Percentiles rank a stretch among this genome's conserved stretches.
phyloP scores from a whole-genome alignment of 2,329 filamentous ascomycete genomes.

The Furcasterigmium sp. region DNA sequence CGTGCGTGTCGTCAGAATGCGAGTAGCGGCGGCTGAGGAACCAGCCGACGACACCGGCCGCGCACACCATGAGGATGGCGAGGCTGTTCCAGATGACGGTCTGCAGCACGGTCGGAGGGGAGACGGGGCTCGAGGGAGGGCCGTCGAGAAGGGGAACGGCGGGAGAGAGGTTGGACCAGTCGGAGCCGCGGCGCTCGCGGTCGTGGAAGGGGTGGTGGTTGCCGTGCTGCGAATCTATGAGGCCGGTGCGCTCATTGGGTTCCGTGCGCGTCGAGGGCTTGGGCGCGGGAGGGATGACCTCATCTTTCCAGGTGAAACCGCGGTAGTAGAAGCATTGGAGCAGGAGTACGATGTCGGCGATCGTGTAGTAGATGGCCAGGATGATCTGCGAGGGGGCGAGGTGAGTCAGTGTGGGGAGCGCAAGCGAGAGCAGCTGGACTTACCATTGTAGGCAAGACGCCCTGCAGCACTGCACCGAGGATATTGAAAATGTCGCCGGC shows the following conservation, averaged over 20 bases:
- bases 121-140: slow-evolving; percentile 36
- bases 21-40: slow-evolving; percentile 58
- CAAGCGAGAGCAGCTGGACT: slow-evolving; percentile 12
- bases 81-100: slow-evolving; percentile 66
- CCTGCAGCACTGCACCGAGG: slow-evolving; percentile 83
- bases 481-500: slow-evolving; percentile 96
- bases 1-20: slow-evolving; percentile 23
- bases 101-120: slow-evolving; percentile 48
- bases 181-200: slow-evolving; percentile 43
- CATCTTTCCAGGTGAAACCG: slow-evolving; percentile 66
- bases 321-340: slow-evolving; percentile 94
- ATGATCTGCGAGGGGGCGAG: slow-evolving; percentile 54
- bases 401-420: slow-evolving; percentile 6
- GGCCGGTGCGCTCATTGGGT: slow-evolving; percentile 46
- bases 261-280: slow-evolving; percentile 31
- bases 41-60: slow-evolving; percentile 82
- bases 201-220: slow-evolving; percentile 33
- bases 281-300: slow-evolving; percentile 34
- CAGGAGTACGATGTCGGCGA: slow-evolving; percentile 84
- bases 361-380: slow-evolving; percentile 88
- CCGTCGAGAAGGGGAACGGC: slow-evolving; percentile 68
- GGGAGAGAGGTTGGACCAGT: slow-evolving; percentile 67
- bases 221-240: slow-evolving; percentile 38
- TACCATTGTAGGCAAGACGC: slow-evolving; percentile 89
- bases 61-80: slow-evolving; percentile 75